These are phyloP conservation scores for Apiotrichum brassicae DNA, from an alignment of 1,284 basidiomycete species.

Conservation along the genomic window DNA sequence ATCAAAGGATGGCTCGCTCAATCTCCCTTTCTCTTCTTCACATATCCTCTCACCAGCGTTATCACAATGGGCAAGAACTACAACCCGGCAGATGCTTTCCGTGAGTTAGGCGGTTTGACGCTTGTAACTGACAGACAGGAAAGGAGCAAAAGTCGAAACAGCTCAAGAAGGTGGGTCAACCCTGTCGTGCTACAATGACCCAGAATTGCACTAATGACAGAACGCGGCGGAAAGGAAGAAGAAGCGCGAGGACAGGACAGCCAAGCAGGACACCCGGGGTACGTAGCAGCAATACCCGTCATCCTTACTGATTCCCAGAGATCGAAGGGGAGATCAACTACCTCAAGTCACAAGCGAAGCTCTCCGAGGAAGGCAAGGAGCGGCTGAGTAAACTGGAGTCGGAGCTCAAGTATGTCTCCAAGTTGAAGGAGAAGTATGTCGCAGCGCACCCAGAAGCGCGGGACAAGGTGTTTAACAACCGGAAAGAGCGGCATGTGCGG, in stretches of 20 bases:
- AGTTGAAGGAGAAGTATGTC: slow-evolving; percentile 83
- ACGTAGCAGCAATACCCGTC: slow-evolving; percentile 13
- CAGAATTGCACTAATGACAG: slow-evolving; percentile 47
- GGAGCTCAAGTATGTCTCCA: slow-evolving; percentile 71
- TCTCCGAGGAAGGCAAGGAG: slow-evolving; percentile 32
- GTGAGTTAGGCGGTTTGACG: slow-evolving; percentile 48
- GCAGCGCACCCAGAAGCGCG: slow-evolving; percentile 82
- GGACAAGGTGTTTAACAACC: slow-evolving; percentile 57
- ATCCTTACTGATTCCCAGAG: slow-evolving; percentile 20
- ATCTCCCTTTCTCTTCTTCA: too few relatives aligned
- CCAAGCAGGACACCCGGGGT: slow-evolving; percentile 83
- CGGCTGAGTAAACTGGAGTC: slow-evolving; percentile 55
- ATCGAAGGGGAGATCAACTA: slow-evolving; percentile 40
- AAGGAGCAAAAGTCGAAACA: slow-evolving; percentile 84
- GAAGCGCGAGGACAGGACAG: slow-evolving; percentile 68
- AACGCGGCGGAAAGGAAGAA: slow-evolving; percentile 76
- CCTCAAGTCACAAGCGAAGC: slow-evolving; percentile 28
- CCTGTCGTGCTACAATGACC: neutral
- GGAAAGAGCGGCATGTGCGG: slow-evolving; percentile 47
- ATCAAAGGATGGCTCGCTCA: too few relatives aligned
- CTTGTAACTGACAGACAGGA: slow-evolving; percentile 53
- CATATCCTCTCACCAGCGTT: neutral
- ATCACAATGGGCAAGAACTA: neutral
- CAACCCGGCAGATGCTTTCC: slow-evolving; percentile 73
- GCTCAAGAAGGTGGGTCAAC: slow-evolving; percentile 67